Evolutionary conservation across 176 grass and related monocot species (phyloP).

Genomic region (Tillandsia leiboldiana): DNA sequence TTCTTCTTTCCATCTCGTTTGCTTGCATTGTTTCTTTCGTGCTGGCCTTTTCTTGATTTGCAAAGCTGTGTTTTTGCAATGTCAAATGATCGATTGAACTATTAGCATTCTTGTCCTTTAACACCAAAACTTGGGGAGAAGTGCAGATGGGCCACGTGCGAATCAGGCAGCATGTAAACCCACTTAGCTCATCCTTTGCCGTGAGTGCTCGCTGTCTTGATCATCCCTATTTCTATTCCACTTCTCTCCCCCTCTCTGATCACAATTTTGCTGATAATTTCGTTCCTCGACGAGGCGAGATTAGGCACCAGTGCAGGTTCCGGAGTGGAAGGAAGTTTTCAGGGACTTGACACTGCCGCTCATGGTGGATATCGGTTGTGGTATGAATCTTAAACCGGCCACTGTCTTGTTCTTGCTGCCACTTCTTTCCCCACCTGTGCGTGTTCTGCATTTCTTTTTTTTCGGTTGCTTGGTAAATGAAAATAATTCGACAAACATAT

Average conservation of each 20-base stretch:
- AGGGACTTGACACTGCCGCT: constrained; percentile 51
- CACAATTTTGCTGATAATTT: background rate
- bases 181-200: constrained; percentile 70
- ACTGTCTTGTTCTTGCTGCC: background rate
- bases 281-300: background rate
- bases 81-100: background rate
- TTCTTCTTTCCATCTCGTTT: too few species aligned
- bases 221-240: background rate
- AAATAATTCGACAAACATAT: too few species aligned
- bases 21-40: too few species aligned
- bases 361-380: constrained; percentile 93
- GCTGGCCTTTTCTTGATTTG: too few species aligned
- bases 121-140: background rate
- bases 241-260: background rate
- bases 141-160: constrained; percentile 67
- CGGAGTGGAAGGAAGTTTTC: constrained; percentile 67
- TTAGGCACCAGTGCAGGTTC: constrained; percentile 47
- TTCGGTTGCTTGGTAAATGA: too few species aligned
- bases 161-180: constrained; percentile 95
- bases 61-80: too few species aligned
- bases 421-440: background rate
- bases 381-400: constrained; percentile 14
- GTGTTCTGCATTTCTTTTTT: background rate
- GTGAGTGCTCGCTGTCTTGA: constrained; percentile 22
- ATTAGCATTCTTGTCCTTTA: background rate